These are phyloP conservation scores for Trichophyton benhamiae DNA, from an alignment of 2,329 filamentous ascomycete species.

Conservation along the genomic window DNA sequence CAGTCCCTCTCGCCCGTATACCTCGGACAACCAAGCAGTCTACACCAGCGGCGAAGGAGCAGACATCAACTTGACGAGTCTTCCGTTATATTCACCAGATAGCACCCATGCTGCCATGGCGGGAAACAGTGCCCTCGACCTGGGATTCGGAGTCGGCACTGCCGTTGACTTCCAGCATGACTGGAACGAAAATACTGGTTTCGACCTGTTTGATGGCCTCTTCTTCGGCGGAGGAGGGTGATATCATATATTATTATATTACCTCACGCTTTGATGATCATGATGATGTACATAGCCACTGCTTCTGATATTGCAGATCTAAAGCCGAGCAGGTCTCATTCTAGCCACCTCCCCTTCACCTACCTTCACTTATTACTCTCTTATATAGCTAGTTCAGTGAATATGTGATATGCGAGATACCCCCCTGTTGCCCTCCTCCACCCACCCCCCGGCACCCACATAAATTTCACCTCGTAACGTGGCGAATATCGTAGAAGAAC, in stretches of 20 bases:
- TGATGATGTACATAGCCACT: neutral
- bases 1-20: slow-evolving; percentile 27
- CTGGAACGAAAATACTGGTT: slow-evolving; percentile 36
- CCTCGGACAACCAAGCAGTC: neutral
- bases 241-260: neutral
- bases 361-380: too few species aligned
- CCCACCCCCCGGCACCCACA: too few species aligned
- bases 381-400: neutral
- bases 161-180: slow-evolving; percentile 37
- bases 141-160: slow-evolving; percentile 31
- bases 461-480: neutral
- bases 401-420: neutral
- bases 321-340: slow-evolving; percentile 1
- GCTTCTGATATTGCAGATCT: neutral
- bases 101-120: slow-evolving; percentile 21
- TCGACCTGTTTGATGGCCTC: slow-evolving; percentile 44
- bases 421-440: neutral
- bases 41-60: neutral
- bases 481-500: neutral
- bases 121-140: slow-evolving; percentile 33
- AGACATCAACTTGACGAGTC: neutral
- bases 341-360: too few species aligned
- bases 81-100: slow-evolving; percentile 7
- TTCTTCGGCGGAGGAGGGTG: slow-evolving; percentile 35
- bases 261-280: neutral